Conservation (phyloP, 495 filamentous ascomycete genomes). For the Hypomontagnella monticulosa region DNA sequence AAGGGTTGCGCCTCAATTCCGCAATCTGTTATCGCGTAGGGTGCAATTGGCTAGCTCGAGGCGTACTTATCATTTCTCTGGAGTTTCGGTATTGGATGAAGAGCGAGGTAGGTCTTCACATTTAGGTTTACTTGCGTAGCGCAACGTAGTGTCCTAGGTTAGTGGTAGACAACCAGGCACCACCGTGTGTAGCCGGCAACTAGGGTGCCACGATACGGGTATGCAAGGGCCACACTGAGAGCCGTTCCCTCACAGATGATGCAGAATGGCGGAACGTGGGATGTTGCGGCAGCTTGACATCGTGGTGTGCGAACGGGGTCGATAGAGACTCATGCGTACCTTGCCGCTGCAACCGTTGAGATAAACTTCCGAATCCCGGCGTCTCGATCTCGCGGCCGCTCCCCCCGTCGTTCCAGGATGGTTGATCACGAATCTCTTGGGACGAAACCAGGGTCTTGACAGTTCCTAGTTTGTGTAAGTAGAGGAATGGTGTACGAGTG, state of each 20-base stretch:
- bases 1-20: background rate
- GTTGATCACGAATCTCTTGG: conserved; percentile 29
- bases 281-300: conserved; percentile 28
- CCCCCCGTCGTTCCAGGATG: conserved; percentile 24
- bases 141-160: background rate
- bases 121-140: background rate
- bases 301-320: conserved; percentile 18
- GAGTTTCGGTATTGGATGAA: background rate
- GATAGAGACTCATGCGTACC: conserved; percentile 21
- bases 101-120: background rate
- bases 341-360: conserved; percentile 38
- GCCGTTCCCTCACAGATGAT: conserved; percentile 28
- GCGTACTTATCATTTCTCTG: background rate
- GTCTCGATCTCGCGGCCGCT: conserved; percentile 17
- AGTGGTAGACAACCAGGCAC: background rate
- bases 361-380: conserved; percentile 37
- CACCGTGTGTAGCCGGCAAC: conserved; percentile 17
- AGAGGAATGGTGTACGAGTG: conserved; percentile 18
- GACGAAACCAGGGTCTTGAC: conserved; percentile 8
- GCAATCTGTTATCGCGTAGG: background rate
- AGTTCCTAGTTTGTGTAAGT: conserved; percentile 11
- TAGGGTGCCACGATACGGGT: conserved; percentile 33
- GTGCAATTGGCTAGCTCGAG: background rate
- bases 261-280: conserved; percentile 21
- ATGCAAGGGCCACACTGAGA: conserved; percentile 36